Percentiles rank a stretch among this genome's conserved stretches.
Evolutionary conservation across 2,329 filamentous ascomycete species (phyloP).

Genomic region (Penicillium sp.): DNA sequence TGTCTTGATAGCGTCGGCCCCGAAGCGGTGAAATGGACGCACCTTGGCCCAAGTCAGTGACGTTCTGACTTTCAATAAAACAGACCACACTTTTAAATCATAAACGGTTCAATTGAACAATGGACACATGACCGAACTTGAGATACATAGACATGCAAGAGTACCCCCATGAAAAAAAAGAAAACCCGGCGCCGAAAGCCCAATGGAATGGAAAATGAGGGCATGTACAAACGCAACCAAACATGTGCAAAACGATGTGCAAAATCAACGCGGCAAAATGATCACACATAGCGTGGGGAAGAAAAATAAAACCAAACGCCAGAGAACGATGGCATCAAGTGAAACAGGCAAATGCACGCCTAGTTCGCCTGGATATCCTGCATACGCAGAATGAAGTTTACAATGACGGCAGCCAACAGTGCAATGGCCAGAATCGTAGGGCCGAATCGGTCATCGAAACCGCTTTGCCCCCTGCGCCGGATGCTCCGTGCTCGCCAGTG

Average conservation of each 20-base stretch:
- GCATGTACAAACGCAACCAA: no score
- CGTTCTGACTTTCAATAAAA: not conserved
- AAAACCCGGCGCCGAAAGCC: not conserved
- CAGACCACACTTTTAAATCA: not conserved
- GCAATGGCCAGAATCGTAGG: conserved; percentile 87
- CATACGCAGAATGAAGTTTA: conserved; percentile 84
- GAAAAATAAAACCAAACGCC: not conserved
- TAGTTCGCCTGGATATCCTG: conserved; percentile 26
- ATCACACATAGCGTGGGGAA: no score
- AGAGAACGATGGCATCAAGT: not conserved
- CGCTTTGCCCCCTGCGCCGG: conserved; percentile 82
- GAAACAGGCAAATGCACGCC: not conserved
- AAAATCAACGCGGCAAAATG: no score
- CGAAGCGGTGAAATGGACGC: no score
- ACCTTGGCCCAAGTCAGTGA: no score
- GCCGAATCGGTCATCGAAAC: conserved; percentile 94
- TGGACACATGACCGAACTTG: not conserved
- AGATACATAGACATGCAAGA: not conserved
- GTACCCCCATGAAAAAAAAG: not conserved
- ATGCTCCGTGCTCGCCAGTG: conserved; percentile 97
- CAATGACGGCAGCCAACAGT: conserved; percentile 81
- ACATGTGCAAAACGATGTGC: no score
- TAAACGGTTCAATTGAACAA: not conserved
- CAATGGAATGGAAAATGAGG: not conserved
- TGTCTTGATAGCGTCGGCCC: no score